phyloP scores from a whole-genome alignment of 768 basidiomycete genomes.

The Suillus spraguei region DNA sequence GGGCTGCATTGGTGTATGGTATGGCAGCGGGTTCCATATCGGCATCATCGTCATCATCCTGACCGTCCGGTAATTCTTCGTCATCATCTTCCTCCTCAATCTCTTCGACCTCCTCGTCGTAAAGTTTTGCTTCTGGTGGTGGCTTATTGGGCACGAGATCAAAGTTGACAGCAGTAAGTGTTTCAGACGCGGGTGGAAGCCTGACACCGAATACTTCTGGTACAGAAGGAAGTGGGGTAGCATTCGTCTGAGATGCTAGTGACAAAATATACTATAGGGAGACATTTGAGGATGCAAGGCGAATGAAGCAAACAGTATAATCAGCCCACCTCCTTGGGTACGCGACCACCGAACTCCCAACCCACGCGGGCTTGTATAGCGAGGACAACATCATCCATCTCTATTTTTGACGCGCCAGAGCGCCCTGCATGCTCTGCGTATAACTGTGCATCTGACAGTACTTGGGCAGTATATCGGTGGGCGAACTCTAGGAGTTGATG shows the following conservation, averaged over 20 bases:
- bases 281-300: slow-evolving; percentile 1
- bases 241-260: slow-evolving; percentile 82
- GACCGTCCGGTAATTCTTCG: slow-evolving; percentile 38
- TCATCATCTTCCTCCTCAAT: slow-evolving; percentile 58
- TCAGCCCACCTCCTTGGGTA: slow-evolving; percentile 81
- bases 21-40: slow-evolving; percentile 73
- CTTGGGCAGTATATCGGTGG: slow-evolving; percentile 81
- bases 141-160: slow-evolving; percentile 86
- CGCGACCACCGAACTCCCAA: slow-evolving; percentile 89
- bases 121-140: slow-evolving; percentile 73
- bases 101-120: slow-evolving; percentile 83
- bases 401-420: slow-evolving; percentile 62
- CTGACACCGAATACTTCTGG: slow-evolving; percentile 88
- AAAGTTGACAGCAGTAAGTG: slow-evolving; percentile 81
- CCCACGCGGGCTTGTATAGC: slow-evolving; percentile 89
- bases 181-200: slow-evolving; percentile 67
- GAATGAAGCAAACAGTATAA: slow-evolving; percentile 1
- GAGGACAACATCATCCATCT: slow-evolving; percentile 79
- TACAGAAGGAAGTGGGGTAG: slow-evolving; percentile 78
- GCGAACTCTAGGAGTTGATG: slow-evolving; percentile 89
- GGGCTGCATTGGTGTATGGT: slow-evolving; percentile 33
- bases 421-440: slow-evolving; percentile 88
- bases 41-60: slow-evolving; percentile 63
- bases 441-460: slow-evolving; percentile 81
- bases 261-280: slow-evolving; percentile 68